Conservation (phyloP, 164 flowering plant genomes). For the Sextonia rubra region DNA sequence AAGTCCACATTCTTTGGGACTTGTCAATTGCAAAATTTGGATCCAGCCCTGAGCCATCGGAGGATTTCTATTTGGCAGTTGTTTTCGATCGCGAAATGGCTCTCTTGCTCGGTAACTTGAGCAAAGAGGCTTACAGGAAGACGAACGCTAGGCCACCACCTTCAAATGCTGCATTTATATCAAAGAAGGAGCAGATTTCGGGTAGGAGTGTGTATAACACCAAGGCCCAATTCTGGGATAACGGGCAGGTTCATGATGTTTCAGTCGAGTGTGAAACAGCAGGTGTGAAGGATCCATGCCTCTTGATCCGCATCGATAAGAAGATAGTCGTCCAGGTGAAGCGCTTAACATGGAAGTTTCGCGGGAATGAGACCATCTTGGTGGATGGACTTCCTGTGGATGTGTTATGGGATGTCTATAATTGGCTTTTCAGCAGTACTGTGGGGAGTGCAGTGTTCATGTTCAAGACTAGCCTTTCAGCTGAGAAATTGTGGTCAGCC, state of each 20-base stretch:
- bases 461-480: slow-evolving; percentile 28
- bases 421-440: slow-evolving; percentile 31
- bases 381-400: slow-evolving; percentile 38
- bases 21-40: slow-evolving; percentile 37
- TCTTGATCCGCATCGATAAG: slow-evolving; percentile 29
- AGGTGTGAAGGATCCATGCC: slow-evolving; percentile 25
- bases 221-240: slow-evolving; percentile 34
- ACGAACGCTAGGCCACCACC: slow-evolving; percentile 11
- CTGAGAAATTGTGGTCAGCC: slow-evolving; percentile 24
- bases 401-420: slow-evolving; percentile 40
- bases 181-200: slow-evolving; percentile 36
- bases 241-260: slow-evolving; percentile 31
- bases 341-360: slow-evolving; percentile 38
- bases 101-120: slow-evolving; percentile 37
- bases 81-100: slow-evolving; percentile 27
- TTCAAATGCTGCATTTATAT: slow-evolving; percentile 25
- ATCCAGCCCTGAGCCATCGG: slow-evolving; percentile 36
- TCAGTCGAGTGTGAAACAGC: slow-evolving; percentile 29
- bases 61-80: slow-evolving; percentile 31
- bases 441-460: slow-evolving; percentile 31
- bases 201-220: slow-evolving; percentile 32
- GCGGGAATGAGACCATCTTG: slow-evolving; percentile 40
- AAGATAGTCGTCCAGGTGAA: slow-evolving; percentile 37
- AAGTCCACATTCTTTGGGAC: slow-evolving; percentile 38
- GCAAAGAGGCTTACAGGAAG: slow-evolving; percentile 32